Evolutionary conservation across 106 monocot species (phyloP), one percentile per base, ranked within the genome.

Genomic region (Ottelia alismoides): DNA sequence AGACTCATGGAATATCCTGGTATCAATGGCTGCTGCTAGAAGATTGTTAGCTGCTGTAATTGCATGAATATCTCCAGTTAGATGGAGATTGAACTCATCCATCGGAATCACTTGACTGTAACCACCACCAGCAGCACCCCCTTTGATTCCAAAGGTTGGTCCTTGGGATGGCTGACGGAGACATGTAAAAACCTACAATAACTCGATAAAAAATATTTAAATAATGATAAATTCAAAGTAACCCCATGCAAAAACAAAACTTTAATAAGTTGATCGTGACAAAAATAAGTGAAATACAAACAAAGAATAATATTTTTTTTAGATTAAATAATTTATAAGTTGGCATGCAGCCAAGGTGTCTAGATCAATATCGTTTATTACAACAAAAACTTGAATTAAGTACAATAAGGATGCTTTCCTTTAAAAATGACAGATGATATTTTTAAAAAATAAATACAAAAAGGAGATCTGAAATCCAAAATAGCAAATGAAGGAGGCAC

Each of bases 101-200:
- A 99, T 99, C 0, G 98, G 98, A n/a, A 99, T 99, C 23, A 99
- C 98, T 63, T 99, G 98, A 71, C 90, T 99, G 77, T 99, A 99
- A 22, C 98, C 98, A 46, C 98, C 98, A 63, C 98, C 98, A 45
- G 90, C 98, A 29, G 98, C 98, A 45, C 98, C 98, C 31, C 98
- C 98, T 77, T 99, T 86, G 61, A 99, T 99, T 45, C 90, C 90
- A 71, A 99, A 99, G 23, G 98, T 99, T 25, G 98, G 98, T 1
- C 98, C 98, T 83, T 99, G 98, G 27, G 90, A 99, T 65, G 98
- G 98, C 68, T 99, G 98, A 24, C 98, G 89, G 2, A 99, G 72
- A 49, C 90, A 99, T 18, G 98, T 86, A 52, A 90, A 63, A 59
- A 99, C 98, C 85, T 99, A 45, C n/a, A n/a, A n/a, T n/a, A n/a